Base-by-base conservation (phyloP, 2,329 filamentous ascomycete genomes). In the Westerdykella aurantiaca region DNA sequence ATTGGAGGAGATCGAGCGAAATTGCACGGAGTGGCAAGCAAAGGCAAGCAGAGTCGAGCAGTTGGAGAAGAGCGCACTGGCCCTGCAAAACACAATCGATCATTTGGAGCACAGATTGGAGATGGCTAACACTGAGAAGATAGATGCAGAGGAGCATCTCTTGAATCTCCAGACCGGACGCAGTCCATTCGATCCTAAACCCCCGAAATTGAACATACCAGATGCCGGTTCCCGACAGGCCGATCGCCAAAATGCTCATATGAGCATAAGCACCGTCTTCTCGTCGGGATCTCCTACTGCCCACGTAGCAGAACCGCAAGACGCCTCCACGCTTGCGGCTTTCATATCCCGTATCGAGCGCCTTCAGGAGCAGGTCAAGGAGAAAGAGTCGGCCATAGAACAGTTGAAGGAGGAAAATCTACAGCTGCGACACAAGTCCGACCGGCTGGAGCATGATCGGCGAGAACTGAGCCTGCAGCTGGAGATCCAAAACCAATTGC, bases 131-230 rank as follows among this genome's bases (percentile, higher is more conserved):
- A 58, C 60, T 13, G 61, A 69, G 43, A 69, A 68, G 41, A 37
- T 70, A 0, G 72, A 73, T 44, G 64, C 66, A 10, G 60, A 69
- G 41, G 60, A 68, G 37, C 56, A 67, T 37, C 43, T 69, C 9
- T 60, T 56, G 34, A 62, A 61, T 39, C 44, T 68, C 7, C 53
- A 49, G 23, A 45, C 52, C 4, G 45, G 58, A 23, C 60, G 62
- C 33, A 51, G 52, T 7, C 53, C 53, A 1, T 63, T 69, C 33
- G 60, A 64, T 37, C 34, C 51, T 3, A 43, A 37, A 14, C 23
- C 39, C 12, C 34, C 50, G 3, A 53, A 50, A 17, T 39, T 49
- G 11, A 42, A 48, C 21, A 34, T 45, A 10, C 37, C 45, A 23
- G 34, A 18, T 6, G 12, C 38, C 10, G 4, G 3, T 12, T 22